Conservation (phyloP, 2,329 filamentous ascomycete species). For the Lachnellula hyalina region DNA sequence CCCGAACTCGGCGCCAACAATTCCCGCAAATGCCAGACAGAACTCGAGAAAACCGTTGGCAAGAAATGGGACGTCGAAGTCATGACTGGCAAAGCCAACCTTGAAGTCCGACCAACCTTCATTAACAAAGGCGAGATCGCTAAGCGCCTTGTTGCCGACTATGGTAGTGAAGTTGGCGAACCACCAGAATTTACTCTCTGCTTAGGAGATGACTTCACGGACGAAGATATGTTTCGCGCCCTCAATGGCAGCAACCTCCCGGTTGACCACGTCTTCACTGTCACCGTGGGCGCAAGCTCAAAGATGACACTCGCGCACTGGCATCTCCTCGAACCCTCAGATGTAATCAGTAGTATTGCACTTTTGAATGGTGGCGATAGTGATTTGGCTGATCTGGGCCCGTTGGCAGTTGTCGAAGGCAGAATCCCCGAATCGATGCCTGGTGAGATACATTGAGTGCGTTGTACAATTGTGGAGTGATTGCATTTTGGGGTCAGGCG, state of each 20-base stretch:
- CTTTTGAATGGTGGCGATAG: conserved; percentile 38
- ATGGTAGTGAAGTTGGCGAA: conserved; percentile 48
- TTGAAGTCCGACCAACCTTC: conserved; percentile 93
- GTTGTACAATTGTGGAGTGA: too few species aligned
- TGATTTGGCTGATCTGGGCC: conserved; percentile 24
- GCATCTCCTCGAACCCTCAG: conserved; percentile 82
- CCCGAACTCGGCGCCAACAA: conserved; percentile 78
- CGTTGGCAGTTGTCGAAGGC: conserved; percentile 27
- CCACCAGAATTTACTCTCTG: conserved; percentile 84
- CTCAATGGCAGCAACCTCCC: conserved; percentile 56
- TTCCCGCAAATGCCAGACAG: conserved; percentile 73
- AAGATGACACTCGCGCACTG: conserved; percentile 88
- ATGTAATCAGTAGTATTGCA: conserved; percentile 69
- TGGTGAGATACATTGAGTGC: conserved; percentile 1
- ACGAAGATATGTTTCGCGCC: conserved; percentile 94
- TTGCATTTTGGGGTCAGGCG: too few species aligned
- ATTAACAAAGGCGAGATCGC: conserved; percentile 98
- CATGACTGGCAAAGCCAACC: conserved; percentile 93
- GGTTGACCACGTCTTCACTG: conserved; percentile 73
- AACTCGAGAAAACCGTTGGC: conserved; percentile 70
- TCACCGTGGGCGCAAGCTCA: conserved; percentile 85
- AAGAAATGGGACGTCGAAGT: conserved; percentile 89
- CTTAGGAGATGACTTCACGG: conserved; percentile 91
- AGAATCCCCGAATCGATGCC: conserved; percentile 23
- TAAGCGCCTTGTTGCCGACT: conserved; percentile 72